Percentiles rank a stretch among this genome's conserved stretches.
Evolutionary conservation across 495 filamentous ascomycete genomes (phyloP).

Genomic region (Pyrenula aspistea): DNA sequence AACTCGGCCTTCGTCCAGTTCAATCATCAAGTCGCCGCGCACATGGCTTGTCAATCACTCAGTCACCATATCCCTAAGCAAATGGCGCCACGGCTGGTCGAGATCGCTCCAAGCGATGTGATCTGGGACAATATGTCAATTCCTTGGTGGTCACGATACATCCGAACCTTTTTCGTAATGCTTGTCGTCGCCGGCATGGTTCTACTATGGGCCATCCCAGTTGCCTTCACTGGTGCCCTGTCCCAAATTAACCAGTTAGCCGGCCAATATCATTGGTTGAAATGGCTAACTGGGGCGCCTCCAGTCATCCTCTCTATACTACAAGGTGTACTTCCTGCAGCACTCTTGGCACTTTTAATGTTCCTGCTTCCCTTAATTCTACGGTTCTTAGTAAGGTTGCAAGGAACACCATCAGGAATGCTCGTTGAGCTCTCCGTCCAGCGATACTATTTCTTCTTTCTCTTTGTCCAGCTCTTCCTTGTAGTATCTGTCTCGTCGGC

Average conservation of each 20-base stretch:
- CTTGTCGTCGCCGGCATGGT: conserved; percentile 62
- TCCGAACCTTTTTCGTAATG: conserved; percentile 56
- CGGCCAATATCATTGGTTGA: conserved; percentile 49
- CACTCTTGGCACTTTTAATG: conserved; percentile 69
- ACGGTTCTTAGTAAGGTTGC: conserved; percentile 56
- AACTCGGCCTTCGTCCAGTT: conserved; percentile 98
- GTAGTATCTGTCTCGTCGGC: conserved; percentile 84
- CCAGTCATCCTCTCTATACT: conserved; percentile 56
- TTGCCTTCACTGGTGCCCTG: conserved; percentile 74
- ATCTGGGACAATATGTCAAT: conserved; percentile 98
- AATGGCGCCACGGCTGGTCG: conserved; percentile 86
- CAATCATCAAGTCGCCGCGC: conserved; percentile 92
- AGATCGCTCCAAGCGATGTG: conserved; percentile 88
- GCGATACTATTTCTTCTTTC: conserved; percentile 85
- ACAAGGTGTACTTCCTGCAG: conserved; percentile 75
- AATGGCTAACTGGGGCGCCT: conserved; percentile 55
- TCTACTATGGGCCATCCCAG: conserved; percentile 83
- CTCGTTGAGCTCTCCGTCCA: conserved; percentile 72
- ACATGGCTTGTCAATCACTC: conserved; percentile 93
- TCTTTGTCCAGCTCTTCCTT: conserved; percentile 92
- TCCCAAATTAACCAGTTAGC: conserved; percentile 64
- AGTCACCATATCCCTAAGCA: conserved; percentile 86
- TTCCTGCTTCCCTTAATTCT: conserved; percentile 70
- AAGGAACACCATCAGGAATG: conserved; percentile 76
- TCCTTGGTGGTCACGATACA: conserved; percentile 85